Conservation (phyloP, 108 stramenopile species). For the Epipyxis sp. region DNA sequence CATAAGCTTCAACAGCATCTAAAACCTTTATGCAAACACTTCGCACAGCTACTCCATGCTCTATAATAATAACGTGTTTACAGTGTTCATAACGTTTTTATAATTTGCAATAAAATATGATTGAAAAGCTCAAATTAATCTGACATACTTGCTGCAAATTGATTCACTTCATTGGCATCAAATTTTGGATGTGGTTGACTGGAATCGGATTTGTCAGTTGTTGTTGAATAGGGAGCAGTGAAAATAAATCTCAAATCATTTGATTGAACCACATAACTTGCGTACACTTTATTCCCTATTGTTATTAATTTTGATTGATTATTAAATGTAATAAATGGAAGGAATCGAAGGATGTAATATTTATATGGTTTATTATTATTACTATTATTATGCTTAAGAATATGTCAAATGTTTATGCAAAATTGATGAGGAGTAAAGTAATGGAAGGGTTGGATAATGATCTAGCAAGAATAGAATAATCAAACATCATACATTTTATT, state of each 20-base stretch:
- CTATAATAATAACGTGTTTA: background rate
- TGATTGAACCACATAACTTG: constrained; percentile 51
- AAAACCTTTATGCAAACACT: constrained; percentile 53
- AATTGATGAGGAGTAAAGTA: background rate
- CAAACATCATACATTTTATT: too few species aligned
- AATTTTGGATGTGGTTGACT: constrained; percentile 46
- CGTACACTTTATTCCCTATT: constrained; percentile 51
- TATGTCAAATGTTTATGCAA: too few species aligned
- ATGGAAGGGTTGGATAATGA: background rate
- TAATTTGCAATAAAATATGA: background rate
- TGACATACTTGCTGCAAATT: constrained; percentile 36
- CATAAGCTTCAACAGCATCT: constrained; percentile 47
- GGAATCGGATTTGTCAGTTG: constrained; percentile 1
- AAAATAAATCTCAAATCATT: constrained; percentile 51
- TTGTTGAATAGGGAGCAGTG: constrained; percentile 51
- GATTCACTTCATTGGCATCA: constrained; percentile 30
- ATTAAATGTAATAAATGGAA: background rate
- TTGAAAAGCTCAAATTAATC: background rate
- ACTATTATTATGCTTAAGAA: too few species aligned
- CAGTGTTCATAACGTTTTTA: background rate
- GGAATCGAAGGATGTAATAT: background rate
- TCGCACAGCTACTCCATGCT: constrained; percentile 51
- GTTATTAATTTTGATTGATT: constrained; percentile 31
- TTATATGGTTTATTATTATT: background rate
- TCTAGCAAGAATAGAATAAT: too few species aligned